Conservation (phyloP, 2,329 filamentous ascomycete genomes). For the Colletotrichum liriopes region DNA sequence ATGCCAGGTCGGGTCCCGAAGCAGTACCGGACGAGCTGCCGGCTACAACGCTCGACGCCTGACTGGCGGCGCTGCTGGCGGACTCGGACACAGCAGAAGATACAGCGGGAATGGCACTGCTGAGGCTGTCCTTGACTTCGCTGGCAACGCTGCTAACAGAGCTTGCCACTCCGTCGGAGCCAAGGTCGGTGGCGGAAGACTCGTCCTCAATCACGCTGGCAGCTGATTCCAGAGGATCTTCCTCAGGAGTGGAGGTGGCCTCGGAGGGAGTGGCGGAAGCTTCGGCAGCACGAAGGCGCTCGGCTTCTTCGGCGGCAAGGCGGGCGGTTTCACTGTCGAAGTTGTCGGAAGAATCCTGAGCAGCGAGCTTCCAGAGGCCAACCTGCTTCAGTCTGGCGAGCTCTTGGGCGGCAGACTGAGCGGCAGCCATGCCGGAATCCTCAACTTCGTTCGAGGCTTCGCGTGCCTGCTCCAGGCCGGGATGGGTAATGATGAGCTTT, state of each 20-base stretch:
- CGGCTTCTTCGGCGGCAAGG: slow-evolving; percentile 65
- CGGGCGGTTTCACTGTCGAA: slow-evolving; percentile 80
- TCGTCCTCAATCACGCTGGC: slow-evolving; percentile 41
- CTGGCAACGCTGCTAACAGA: slow-evolving; percentile 32
- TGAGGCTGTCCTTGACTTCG: slow-evolving; percentile 25
- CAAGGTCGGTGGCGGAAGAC: slow-evolving; percentile 35
- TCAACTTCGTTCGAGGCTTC: slow-evolving; percentile 79
- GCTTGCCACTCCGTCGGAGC: slow-evolving; percentile 8
- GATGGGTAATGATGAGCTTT: slow-evolving; percentile 81
- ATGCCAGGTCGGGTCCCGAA: slow-evolving; percentile 39
- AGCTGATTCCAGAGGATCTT: slow-evolving; percentile 43
- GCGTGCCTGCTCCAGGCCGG: slow-evolving; percentile 78
- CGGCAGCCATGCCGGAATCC: slow-evolving; percentile 84
- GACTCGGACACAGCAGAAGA: slow-evolving; percentile 47
- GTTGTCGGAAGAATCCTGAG: slow-evolving; percentile 81
- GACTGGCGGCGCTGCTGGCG: slow-evolving; percentile 43
- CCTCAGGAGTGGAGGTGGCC: slow-evolving; percentile 34
- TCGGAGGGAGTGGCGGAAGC: slow-evolving; percentile 46
- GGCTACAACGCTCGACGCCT: slow-evolving; percentile 40
- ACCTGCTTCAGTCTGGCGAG: slow-evolving; percentile 86
- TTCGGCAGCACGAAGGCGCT: slow-evolving; percentile 52
- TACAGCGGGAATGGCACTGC: slow-evolving; percentile 41
- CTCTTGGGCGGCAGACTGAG: slow-evolving; percentile 85
- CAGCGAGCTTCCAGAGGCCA: slow-evolving; percentile 85
- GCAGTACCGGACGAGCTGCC: slow-evolving; percentile 17